Conservation (phyloP, 75 land plant species). For the Selaginella moellendorffii region DNA sequence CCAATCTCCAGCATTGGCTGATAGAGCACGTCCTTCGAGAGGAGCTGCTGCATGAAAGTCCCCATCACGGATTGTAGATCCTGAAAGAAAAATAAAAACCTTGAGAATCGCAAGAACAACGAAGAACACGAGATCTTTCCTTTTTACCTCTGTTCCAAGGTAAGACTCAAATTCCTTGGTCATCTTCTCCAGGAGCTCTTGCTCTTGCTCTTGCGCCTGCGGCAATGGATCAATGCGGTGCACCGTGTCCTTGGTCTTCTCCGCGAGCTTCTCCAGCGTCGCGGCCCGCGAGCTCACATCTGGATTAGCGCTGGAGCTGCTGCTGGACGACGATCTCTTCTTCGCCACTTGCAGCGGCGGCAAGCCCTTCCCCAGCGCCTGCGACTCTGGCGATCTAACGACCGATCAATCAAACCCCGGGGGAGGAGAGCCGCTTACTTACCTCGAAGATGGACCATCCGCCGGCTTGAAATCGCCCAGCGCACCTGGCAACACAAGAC, state of each 20-base stretch:
- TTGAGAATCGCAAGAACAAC: no score
- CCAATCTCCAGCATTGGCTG: constrained; percentile 97
- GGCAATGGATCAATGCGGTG: constrained; percentile 35
- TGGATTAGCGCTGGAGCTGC: no score
- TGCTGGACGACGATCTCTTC: constrained; percentile 37
- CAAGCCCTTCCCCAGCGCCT: constrained; percentile 45
- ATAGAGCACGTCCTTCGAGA: constrained; percentile 86
- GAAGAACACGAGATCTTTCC: no score
- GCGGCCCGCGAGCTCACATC: no score
- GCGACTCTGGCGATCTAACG: constrained; percentile 6
- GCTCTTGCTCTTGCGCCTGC: constrained; percentile 16
- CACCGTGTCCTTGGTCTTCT: constrained; percentile 69
- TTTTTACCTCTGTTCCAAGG: constrained; percentile 69
- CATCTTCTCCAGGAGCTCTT: constrained; percentile 61
- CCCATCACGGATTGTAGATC: constrained; percentile 92
- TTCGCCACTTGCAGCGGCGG: constrained; percentile 38
- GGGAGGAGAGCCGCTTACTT: constrained; percentile 6
- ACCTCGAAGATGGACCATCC: constrained; percentile 32
- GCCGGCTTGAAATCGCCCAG: constrained; percentile 62
- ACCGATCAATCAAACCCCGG: background rate
- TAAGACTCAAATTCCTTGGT: constrained; percentile 90
- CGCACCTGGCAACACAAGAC: constrained; percentile 42
- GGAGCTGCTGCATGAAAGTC: constrained; percentile 90
- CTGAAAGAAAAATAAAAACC: constrained; percentile 26
- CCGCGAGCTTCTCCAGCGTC: constrained; percentile 71